phyloP scores from a whole-genome alignment of 306 rosid genomes.

The Glycyrrhiza uralensis region DNA sequence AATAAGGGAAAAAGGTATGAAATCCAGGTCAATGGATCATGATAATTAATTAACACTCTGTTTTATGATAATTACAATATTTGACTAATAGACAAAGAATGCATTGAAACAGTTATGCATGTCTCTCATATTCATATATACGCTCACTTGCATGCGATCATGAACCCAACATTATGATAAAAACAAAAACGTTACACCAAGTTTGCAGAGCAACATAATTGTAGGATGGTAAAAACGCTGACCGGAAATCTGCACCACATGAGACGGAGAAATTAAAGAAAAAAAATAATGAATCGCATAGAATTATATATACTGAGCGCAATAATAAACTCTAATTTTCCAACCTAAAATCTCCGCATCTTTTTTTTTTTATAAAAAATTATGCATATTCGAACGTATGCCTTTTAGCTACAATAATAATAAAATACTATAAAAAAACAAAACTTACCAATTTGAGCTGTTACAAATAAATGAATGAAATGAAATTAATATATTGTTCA shows the following conservation, averaged over 20 bases:
- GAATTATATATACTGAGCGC: neutral
- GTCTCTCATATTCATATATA: neutral
- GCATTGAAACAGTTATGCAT: constrained; percentile 21
- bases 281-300: neutral
- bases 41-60: neutral
- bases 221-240: neutral
- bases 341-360: neutral
- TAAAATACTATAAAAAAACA: neutral
- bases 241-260: neutral
- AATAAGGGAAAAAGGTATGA: neutral
- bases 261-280: neutral
- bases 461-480: neutral
- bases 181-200: neutral
- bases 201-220: constrained; percentile 10
- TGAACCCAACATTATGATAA: constrained; percentile 7
- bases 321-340: neutral
- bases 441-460: neutral
- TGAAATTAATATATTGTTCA: no score
- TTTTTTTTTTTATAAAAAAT: no score
- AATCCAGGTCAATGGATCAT: neutral
- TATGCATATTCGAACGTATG: no score
- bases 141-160: neutral
- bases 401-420: no score
- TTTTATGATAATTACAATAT: constrained; percentile 9
- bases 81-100: constrained; percentile 29